Evolutionary conservation across 139 green algal species (phyloP).

Genomic region (Dunaliella sp.): DNA sequence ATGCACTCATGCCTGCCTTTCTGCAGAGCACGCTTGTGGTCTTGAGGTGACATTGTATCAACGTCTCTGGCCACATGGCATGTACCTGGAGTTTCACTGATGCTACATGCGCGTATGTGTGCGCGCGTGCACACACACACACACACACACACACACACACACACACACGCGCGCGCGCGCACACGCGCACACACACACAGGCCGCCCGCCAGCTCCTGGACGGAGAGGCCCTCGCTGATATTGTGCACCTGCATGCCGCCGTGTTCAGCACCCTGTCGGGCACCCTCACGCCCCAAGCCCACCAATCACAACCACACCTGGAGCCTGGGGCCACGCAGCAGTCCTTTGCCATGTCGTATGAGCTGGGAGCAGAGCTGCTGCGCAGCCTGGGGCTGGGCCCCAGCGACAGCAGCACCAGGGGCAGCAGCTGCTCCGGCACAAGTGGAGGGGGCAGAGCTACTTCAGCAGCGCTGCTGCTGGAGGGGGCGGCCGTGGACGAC

Average conservation of each 20-base stretch:
- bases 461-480: not conserved
- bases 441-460: not conserved
- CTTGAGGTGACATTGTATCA: no score
- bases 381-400: conserved; percentile 4
- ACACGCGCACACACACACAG: no score
- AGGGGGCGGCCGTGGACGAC: conserved; percentile 47
- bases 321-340: conserved; percentile 6
- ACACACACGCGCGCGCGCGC: no score
- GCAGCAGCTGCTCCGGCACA: no score
- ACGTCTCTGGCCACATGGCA: no score
- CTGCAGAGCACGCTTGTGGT: no score
- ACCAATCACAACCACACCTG: conserved; percentile 10
- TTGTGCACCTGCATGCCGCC: conserved; percentile 57
- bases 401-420: not conserved
- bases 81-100: no score
- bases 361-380: conserved; percentile 49
- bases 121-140: no score
- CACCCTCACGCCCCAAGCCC: not conserved
- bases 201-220: conserved; percentile 57
- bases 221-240: conserved; percentile 59
- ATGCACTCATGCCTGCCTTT: no score
- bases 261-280: conserved; percentile 34
- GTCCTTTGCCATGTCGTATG: conserved; percentile 53
- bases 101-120: no score
- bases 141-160: no score